Base-by-base conservation (phyloP, 192 early-diverging fungal genomes). In the Podila epigama region DNA sequence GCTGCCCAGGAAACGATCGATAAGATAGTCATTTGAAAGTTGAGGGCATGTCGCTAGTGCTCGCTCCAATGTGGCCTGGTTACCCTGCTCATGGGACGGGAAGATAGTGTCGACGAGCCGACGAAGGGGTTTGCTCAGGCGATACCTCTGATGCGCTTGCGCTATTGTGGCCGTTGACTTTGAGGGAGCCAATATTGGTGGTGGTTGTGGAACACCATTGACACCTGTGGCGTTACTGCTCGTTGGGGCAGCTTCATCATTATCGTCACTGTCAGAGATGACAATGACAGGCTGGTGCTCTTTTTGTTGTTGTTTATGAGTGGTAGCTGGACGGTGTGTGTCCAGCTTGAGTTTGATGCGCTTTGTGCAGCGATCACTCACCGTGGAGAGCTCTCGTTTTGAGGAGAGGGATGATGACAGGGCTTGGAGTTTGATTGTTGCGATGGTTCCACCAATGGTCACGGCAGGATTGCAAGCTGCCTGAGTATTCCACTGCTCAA, bases 1-100 rank as follows among this genome's bases (percentile, higher is more conserved):
- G 52, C 63, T 65, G 9, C 63, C 63, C 28, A 65, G 20, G 27
- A 65, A 32, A 18, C 63, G 63, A 3, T 42, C 63, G 2, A 65
- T 40, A 28, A 52, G 27, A 16, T 65, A 65, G 31, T 65, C 51
- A 15, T 56, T 15, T 18, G 51, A 33, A 29, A 65, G 36, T 31
- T 65, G 32, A 10, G 34, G 22, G 7, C 50, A 65, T 0, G 22
- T 25, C 9, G 34, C 34, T 55, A 65, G 52, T 10, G 63, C 63
- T 20, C 28, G 37, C 52, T 52, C 44, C 29, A 65, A 31, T 29
- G 32, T 12, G 4, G 16, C 52, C 11, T 31, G 33, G n/a, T 62
- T 50, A 16, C 52, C 22, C 27, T 41, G 31, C 2, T 55, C 52
- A 4, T 31, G 51, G 31, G 37, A 25, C 5, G 63, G 63, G 55